These are phyloP conservation scores for Neurospora hispaniola DNA, from an alignment of 495 filamentous ascomycete genomes.

Conservation along the genomic window DNA sequence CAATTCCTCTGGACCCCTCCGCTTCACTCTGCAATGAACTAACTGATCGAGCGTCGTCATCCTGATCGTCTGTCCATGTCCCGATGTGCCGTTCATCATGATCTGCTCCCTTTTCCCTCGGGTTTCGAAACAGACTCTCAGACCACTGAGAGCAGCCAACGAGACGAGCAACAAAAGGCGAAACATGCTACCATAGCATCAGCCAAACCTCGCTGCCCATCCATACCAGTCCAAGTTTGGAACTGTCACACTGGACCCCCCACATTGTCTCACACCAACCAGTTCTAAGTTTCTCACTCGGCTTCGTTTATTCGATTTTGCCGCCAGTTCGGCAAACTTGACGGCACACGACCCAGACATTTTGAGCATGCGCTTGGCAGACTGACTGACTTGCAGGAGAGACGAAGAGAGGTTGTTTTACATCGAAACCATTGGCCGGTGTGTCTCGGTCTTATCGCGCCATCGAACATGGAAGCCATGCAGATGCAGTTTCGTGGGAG, in stretches of 20 bases:
- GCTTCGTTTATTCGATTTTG: not conserved
- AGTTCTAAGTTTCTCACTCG: not conserved
- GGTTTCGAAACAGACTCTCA: not conserved
- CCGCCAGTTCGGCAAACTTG: not conserved
- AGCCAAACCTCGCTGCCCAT: not conserved
- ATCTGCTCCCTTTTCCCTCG: not conserved
- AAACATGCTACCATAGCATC: not conserved
- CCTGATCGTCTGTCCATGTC: not conserved
- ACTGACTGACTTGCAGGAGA: not conserved
- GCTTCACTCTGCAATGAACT: not conserved
- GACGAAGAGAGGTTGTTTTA: not conserved
- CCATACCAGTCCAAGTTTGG: not conserved
- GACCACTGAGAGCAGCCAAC: not conserved
- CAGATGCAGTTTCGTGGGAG: conserved; percentile 11
- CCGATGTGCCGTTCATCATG: not conserved
- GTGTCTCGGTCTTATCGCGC: conserved; percentile 9
- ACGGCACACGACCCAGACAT: not conserved
- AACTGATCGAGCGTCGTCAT: not conserved
- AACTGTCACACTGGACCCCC: not conserved
- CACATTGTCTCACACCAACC: not conserved
- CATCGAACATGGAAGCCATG: conserved; percentile 11
- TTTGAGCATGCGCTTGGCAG: conserved; percentile 6
- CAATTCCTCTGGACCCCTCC: not conserved
- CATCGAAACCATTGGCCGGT: conserved; percentile 5
- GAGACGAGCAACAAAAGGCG: not conserved